These are phyloP conservation scores for Marasmius fiardii DNA, from an alignment of 1,284 basidiomycete species.

Conservation along the genomic window DNA sequence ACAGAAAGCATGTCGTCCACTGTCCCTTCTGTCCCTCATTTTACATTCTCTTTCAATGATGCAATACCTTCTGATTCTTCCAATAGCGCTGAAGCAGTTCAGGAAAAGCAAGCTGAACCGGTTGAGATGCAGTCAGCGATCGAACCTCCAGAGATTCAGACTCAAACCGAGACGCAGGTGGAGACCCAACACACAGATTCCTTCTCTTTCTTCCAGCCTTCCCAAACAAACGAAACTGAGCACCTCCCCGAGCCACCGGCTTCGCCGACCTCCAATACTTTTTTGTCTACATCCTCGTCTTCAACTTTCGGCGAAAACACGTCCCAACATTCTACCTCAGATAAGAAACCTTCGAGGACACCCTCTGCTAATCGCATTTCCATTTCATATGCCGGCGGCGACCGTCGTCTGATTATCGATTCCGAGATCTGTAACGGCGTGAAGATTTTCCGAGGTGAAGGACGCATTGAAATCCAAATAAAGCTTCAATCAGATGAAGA, in stretches of 20 bases:
- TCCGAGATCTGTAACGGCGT: slow-evolving; percentile 83
- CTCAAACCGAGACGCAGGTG: slow-evolving; percentile 11
- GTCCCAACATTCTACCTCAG: slow-evolving; percentile 1
- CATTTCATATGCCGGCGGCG: slow-evolving; percentile 89
- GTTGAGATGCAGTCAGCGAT: slow-evolving; percentile 33
- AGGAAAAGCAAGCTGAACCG: background rate
- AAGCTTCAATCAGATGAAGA: slow-evolving; percentile 50
- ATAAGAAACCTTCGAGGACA: slow-evolving; percentile 20
- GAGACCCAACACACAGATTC: slow-evolving; percentile 9
- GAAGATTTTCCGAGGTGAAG: slow-evolving; percentile 78
- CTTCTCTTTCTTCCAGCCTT: slow-evolving; percentile 10
- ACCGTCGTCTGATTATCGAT: slow-evolving; percentile 84
- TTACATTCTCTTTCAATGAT: slow-evolving; percentile 13
- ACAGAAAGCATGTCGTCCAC: background rate
- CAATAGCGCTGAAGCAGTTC: slow-evolving; percentile 30
- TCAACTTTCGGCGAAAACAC: slow-evolving; percentile 34
- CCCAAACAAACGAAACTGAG: slow-evolving; percentile 31
- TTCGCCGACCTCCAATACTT: slow-evolving; percentile 51
- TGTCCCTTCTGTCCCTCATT: slow-evolving; percentile 16
- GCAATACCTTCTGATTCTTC: slow-evolving; percentile 24
- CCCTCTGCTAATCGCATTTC: slow-evolving; percentile 85
- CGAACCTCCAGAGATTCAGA: slow-evolving; percentile 13
- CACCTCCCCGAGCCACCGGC: slow-evolving; percentile 54
- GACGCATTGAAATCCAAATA: slow-evolving; percentile 81
- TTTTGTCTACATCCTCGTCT: slow-evolving; percentile 46